Conservation (phyloP, 768 basidiomycete species). For the Neoboletus brunneissimus region DNA sequence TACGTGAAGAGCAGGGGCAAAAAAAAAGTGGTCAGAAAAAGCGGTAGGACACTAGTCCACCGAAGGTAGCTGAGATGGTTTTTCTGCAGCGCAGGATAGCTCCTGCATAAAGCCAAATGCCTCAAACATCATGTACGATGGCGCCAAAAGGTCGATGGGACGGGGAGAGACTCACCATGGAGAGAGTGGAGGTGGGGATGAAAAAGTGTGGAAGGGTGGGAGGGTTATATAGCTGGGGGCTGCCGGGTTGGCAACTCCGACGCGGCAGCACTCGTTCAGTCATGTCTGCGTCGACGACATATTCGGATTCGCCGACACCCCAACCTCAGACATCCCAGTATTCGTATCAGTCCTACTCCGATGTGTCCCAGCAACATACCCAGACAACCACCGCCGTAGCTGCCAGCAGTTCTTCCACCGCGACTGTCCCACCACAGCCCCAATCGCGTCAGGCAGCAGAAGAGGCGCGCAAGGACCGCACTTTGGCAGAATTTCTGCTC, state of each 20-base stretch:
- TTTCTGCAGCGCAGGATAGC: slow-evolving; percentile 72
- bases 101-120: slow-evolving; percentile 89
- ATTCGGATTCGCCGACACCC: slow-evolving; percentile 33
- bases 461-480: slow-evolving; percentile 84
- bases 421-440: slow-evolving; percentile 25
- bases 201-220: neutral
- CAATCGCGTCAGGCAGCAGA: slow-evolving; percentile 71
- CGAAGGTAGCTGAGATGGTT: slow-evolving; percentile 90
- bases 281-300: slow-evolving; percentile 33
- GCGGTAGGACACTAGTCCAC: slow-evolving; percentile 45
- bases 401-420: slow-evolving; percentile 19
- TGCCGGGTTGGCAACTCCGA: slow-evolving; percentile 30
- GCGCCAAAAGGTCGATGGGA: slow-evolving; percentile 34
- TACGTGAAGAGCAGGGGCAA: neutral
- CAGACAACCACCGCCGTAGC: slow-evolving; percentile 16
- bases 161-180: slow-evolving; percentile 20
- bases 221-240: slow-evolving; percentile 22
- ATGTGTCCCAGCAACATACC: slow-evolving; percentile 22
- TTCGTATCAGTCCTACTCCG: slow-evolving; percentile 16
- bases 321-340: slow-evolving; percentile 27
- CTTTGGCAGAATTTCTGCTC: slow-evolving; percentile 88
- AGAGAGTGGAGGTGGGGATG: neutral
- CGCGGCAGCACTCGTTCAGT: slow-evolving; percentile 12
- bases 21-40: slow-evolving; percentile 41
- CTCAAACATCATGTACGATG: slow-evolving; percentile 75